Evolutionary conservation across 805 yeast species (phyloP).

Genomic region (Diddensiella transvaalensis): DNA sequence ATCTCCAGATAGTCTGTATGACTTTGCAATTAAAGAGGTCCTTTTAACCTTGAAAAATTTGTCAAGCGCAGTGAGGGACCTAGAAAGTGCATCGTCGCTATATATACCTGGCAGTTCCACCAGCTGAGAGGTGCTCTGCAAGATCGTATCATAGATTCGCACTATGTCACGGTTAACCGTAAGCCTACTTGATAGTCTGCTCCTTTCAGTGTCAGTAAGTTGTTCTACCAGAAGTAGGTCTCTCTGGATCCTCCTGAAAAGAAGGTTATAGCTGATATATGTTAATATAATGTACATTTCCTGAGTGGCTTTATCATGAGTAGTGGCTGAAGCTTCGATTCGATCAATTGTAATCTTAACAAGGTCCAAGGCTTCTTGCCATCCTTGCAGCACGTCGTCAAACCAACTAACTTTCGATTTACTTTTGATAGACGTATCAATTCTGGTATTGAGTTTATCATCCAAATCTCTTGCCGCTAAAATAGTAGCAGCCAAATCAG

Average conservation of each 20-base stretch:
- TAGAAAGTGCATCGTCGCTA: conserved; percentile 67
- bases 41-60: conserved; percentile 46
- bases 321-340: conserved; percentile 32
- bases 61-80: conserved; percentile 50
- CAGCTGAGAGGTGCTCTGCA: conserved; percentile 53
- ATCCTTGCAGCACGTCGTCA: conserved; percentile 55
- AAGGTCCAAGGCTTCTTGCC: conserved; percentile 65
- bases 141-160: conserved; percentile 49
- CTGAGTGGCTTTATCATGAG: conserved; percentile 50
- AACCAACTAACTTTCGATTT: conserved; percentile 44
- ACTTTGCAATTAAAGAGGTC: conserved; percentile 40
- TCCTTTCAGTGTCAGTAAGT: conserved; percentile 12
- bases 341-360: conserved; percentile 56
- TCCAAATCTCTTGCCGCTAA: conserved; percentile 29
- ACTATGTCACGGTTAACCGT: conserved; percentile 36
- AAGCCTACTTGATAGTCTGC: conserved; percentile 13
- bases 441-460: conserved; percentile 13
- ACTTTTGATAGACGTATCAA: conserved; percentile 16
- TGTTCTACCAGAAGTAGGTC: conserved; percentile 47
- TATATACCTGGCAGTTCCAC: conserved; percentile 89
- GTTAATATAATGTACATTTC: conserved; percentile 75
- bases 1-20: conserved; percentile 32
- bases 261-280: conserved; percentile 64
- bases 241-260: conserved; percentile 67
- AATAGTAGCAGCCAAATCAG: conserved; percentile 57